Conservation (phyloP, 2,329 filamentous ascomycete genomes). For the Mycosphaerella sp. region DNA sequence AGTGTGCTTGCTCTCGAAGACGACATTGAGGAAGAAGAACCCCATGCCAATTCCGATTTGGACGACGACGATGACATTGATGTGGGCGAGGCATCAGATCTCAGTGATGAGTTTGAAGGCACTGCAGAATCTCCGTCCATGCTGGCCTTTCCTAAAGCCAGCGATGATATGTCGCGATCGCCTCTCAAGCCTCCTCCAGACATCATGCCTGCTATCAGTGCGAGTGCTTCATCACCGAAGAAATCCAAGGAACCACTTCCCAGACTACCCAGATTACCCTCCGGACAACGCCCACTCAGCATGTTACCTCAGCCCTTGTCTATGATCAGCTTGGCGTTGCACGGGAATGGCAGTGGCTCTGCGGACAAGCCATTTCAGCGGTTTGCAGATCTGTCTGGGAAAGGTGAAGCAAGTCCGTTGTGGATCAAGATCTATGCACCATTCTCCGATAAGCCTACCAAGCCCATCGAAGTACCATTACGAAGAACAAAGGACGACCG, state of each 20-base stretch:
- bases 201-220: constrained; percentile 40
- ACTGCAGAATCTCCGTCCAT: constrained; percentile 64
- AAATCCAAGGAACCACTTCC: constrained; percentile 54
- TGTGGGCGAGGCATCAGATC: constrained; percentile 35
- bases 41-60: constrained; percentile 30
- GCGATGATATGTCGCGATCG: constrained; percentile 46
- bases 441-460: constrained; percentile 58
- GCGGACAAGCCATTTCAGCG: constrained; percentile 64
- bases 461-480: constrained; percentile 66
- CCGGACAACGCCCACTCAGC: constrained; percentile 62
- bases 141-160: constrained; percentile 54
- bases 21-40: constrained; percentile 41
- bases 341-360: constrained; percentile 49
- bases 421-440: constrained; percentile 72
- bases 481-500: constrained; percentile 63
- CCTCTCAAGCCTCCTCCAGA: constrained; percentile 40
- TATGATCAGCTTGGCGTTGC: constrained; percentile 50
- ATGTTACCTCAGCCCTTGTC: constrained; percentile 66
- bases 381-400: constrained; percentile 69
- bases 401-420: constrained; percentile 70
- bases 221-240: constrained; percentile 50
- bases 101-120: constrained; percentile 54
- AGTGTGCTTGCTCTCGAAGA: constrained; percentile 23
- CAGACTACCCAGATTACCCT: constrained; percentile 60
- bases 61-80: constrained; percentile 37